These are phyloP conservation scores for Lolium multiflorum DNA, from an alignment of 176 grass and related monocot species.

Conservation along the genomic window DNA sequence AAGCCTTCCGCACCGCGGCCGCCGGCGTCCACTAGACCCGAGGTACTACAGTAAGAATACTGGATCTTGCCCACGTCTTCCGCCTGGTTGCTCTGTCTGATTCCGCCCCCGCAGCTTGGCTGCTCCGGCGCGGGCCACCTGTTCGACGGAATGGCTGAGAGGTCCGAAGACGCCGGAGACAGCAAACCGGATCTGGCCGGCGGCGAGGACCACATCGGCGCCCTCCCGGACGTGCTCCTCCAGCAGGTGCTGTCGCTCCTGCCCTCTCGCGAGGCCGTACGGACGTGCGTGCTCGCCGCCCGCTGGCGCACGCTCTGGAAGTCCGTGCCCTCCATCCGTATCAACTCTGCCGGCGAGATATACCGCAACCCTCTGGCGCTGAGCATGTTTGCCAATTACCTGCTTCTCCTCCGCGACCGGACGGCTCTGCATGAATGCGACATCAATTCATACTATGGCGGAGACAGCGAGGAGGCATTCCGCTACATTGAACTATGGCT, in stretches of 20 bases:
- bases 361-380: neutral
- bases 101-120: neutral
- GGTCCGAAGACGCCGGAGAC: neutral
- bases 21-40: neutral
- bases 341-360: neutral
- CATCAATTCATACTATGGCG: neutral
- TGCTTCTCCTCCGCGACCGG: neutral
- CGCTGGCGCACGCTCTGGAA: neutral
- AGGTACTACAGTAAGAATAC: neutral
- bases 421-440: neutral
- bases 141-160: neutral
- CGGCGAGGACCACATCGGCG: neutral
- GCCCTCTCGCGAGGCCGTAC: neutral
- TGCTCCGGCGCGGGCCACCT: neutral
- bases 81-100: neutral
- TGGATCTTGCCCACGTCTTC: neutral
- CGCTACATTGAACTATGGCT: neutral
- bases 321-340: neutral
- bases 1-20: neutral
- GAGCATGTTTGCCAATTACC: neutral
- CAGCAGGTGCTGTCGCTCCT: neutral
- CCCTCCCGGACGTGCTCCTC: neutral
- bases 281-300: conserved; percentile 8
- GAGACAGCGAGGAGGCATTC: neutral
- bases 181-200: neutral